Evolutionary conservation across 2,329 filamentous ascomycete genomes (phyloP), one percentile per base, ranked within the genome.

Genomic region (Cryphonectria parasitica): DNA sequence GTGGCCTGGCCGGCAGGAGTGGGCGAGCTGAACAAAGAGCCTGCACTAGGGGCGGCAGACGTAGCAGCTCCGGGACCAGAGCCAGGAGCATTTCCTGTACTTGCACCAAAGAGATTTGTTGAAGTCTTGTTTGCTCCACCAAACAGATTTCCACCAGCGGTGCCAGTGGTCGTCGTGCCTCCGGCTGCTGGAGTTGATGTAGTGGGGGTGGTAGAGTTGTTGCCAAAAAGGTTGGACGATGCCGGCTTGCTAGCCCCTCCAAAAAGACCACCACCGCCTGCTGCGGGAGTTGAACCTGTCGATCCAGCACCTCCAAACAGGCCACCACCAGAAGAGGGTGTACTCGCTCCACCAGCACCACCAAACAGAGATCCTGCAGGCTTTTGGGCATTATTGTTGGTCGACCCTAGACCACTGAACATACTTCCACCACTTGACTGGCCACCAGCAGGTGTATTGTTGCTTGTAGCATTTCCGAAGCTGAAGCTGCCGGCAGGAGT

Each of bases 401-500:
- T 71, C 22, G 45, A 64, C 52, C 72, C 74, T 25, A 74, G 52
- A 67, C 74, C 77, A 52, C 80, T 79, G 74, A 83, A 83, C n/a
- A 83, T 68, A 64, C 77, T 70, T 39, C 77, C 69, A 54, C 74
- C 63, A 54, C 71, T 52, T 28, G 70, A 67, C 71, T 75, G 72
- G 69, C 69, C 56, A 39, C 62, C 34, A 22, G 58, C 25, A 61
- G 64, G 60, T 64, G 68, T 58, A 64, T 71, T 69, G 67, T 70
- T 67, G 34, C 66, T 71, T 28, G 66, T 41, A 36, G 77, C 73
- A 28, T 73, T 75, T 49, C 80, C 81, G 72, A 87, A 87, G 13
- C 81, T 80, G 75, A 86, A 85, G 11, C 70, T 68, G 49, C 61
- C 69, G 58, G 72, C 45, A 10, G 70, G 67, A 8, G 72, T 63